Evolutionary conservation across 1,139 yeast species (phyloP).

Genomic region (Pichia sp.): DNA sequence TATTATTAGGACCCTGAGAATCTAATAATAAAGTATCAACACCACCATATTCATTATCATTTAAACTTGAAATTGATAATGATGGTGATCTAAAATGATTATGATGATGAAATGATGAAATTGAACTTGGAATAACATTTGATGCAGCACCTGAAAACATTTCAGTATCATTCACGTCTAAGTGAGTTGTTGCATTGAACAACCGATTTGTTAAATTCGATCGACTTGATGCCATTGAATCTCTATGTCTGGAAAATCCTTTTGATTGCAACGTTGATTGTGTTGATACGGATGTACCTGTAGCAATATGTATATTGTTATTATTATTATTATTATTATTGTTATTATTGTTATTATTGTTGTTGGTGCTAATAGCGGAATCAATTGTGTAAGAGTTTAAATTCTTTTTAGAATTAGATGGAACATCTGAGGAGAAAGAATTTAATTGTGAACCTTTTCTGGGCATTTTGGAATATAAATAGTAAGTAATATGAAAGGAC

Average conservation of each 20-base stretch:
- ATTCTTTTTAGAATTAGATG: too few species aligned
- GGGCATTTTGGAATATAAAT: neutral
- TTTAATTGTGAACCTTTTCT: neutral
- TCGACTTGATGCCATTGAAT: slow-evolving; percentile 36
- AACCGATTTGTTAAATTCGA: slow-evolving; percentile 6
- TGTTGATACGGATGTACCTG: neutral
- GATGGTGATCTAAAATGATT: slow-evolving; percentile 21
- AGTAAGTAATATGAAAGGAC: neutral
- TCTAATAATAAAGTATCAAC: slow-evolving; percentile 5
- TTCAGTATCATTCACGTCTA: slow-evolving; percentile 52
- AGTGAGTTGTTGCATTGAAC: slow-evolving; percentile 29
- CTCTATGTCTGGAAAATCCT: slow-evolving; percentile 27
- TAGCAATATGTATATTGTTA: neutral
- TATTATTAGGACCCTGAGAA: neutral
- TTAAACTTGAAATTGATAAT: slow-evolving; percentile 13
- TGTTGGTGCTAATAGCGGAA: too few species aligned
- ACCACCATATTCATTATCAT: neutral
- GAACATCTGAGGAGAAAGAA: too few species aligned
- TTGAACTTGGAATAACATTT: slow-evolving; percentile 84
- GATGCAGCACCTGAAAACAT: slow-evolving; percentile 89
- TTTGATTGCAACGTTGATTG: neutral
- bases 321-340: too few species aligned
- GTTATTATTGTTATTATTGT: neutral
- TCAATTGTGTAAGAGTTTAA: too few species aligned
- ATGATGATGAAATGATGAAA: slow-evolving; percentile 74